phyloP scores from a whole-genome alignment of 2,329 filamentous ascomycete genomes.

The Chrysosporium queenslandicum region DNA sequence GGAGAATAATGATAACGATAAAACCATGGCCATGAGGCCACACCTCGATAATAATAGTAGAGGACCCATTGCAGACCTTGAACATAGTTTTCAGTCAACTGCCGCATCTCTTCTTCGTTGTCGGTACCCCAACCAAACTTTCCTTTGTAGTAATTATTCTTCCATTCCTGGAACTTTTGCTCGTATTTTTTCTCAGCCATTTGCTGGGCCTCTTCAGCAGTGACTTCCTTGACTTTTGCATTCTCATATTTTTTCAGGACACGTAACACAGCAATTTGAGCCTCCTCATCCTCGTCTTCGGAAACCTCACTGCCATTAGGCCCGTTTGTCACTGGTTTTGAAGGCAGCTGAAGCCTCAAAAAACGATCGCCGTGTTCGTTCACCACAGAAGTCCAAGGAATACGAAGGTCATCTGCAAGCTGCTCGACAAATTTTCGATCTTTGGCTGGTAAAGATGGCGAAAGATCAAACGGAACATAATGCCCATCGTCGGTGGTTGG shows the following conservation, averaged over 20 bases:
- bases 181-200: slow-evolving; percentile 79
- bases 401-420: slow-evolving; percentile 58
- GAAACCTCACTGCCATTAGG: slow-evolving; percentile 49
- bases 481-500: slow-evolving; percentile 41
- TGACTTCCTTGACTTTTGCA: slow-evolving; percentile 71
- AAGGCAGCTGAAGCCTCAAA: slow-evolving; percentile 53
- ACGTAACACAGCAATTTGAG: slow-evolving; percentile 68
- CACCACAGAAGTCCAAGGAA: slow-evolving; percentile 55
- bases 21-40: slow-evolving; percentile 98
- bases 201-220: slow-evolving; percentile 65
- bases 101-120: slow-evolving; percentile 67
- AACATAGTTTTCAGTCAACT: slow-evolving; percentile 89
- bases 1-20: slow-evolving; percentile 95
- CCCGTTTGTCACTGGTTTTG: slow-evolving; percentile 37
- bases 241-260: slow-evolving; percentile 87
- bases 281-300: slow-evolving; percentile 67
- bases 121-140: slow-evolving; percentile 87
- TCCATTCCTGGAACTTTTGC: slow-evolving; percentile 83
- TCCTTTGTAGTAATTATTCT: slow-evolving; percentile 79
- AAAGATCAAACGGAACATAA: slow-evolving; percentile 57
- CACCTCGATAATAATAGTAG: slow-evolving; percentile 94
- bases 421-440: slow-evolving; percentile 92
- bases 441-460: slow-evolving; percentile 60
- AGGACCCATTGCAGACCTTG: slow-evolving; percentile 97
- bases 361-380: slow-evolving; percentile 58